Percentiles rank a stretch among this genome's conserved stretches.
Evolutionary conservation across 345 rosid genomes (phyloP).

Genomic region (Pseudoturritis turrita): DNA sequence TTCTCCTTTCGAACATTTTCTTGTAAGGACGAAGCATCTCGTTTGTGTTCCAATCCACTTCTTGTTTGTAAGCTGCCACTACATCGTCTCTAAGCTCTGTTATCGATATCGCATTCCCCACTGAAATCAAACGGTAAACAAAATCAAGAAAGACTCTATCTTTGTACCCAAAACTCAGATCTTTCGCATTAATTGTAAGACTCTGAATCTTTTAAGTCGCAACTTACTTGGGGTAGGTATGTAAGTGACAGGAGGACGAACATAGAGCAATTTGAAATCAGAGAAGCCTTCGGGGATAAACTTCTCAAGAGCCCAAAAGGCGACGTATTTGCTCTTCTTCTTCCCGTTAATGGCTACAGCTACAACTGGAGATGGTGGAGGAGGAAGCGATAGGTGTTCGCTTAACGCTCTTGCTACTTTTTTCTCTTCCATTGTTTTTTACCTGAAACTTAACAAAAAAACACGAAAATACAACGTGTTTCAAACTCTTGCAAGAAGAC

Average conservation of each 20-base stretch:
- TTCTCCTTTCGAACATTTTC: conserved; percentile 56
- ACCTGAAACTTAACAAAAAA: conserved; percentile 14
- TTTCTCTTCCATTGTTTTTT: conserved; percentile 16
- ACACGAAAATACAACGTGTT: background rate
- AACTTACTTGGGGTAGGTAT: conserved; percentile 89
- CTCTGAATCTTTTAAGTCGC: background rate
- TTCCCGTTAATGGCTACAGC: conserved; percentile 74
- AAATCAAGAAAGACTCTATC: background rate
- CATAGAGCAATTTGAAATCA: conserved; percentile 61
- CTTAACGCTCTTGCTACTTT: conserved; percentile 6
- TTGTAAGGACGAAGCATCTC: conserved; percentile 63
- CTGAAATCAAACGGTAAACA: conserved; percentile 27
- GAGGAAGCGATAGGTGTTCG: conserved; percentile 33
- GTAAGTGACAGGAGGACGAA: conserved; percentile 49
- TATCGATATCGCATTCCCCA: conserved; percentile 70
- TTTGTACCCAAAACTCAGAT: background rate
- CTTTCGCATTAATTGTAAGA: background rate
- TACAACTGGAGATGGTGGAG: conserved; percentile 32
- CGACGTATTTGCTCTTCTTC: conserved; percentile 49
- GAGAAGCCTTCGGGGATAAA: conserved; percentile 49
- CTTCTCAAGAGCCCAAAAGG: conserved; percentile 51
- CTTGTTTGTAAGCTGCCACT: conserved; percentile 72
- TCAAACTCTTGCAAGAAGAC: background rate
- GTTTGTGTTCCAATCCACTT: conserved; percentile 52
- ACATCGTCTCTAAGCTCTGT: conserved; percentile 73